Evolutionary conservation across 2,329 filamentous ascomycete genomes (phyloP).

Genomic region (Paecilomyces dactylethromorphus): DNA sequence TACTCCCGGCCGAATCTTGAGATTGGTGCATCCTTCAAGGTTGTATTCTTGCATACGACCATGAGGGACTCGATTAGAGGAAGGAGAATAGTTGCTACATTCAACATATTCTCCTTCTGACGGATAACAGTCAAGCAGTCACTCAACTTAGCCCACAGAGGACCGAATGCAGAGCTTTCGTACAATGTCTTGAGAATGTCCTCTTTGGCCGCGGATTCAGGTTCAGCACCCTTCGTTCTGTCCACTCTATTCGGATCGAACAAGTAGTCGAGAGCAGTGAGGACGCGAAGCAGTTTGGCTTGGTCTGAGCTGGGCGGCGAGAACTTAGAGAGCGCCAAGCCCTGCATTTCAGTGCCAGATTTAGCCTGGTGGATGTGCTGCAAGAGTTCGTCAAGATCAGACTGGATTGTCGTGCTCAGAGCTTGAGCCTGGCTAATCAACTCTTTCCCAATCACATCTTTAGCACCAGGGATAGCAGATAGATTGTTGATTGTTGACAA

Average conservation of each 20-base stretch:
- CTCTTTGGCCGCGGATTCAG: slow-evolving; percentile 61
- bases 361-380: slow-evolving; percentile 80
- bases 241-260: slow-evolving; percentile 72
- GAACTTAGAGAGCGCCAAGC: slow-evolving; percentile 88
- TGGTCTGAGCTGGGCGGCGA: slow-evolving; percentile 94
- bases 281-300: slow-evolving; percentile 84
- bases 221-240: slow-evolving; percentile 46
- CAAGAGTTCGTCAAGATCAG: slow-evolving; percentile 76
- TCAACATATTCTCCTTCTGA: slow-evolving; percentile 89
- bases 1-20: slow-evolving; percentile 57
- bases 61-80: slow-evolving; percentile 94
- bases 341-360: slow-evolving; percentile 90
- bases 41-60: slow-evolving; percentile 98
- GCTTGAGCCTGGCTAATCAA: slow-evolving; percentile 79
- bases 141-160: slow-evolving; percentile 88
- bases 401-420: slow-evolving; percentile 76
- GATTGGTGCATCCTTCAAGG: slow-evolving; percentile 60
- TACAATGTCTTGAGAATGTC: slow-evolving; percentile 84
- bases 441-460: slow-evolving; percentile 86
- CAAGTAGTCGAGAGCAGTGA: slow-evolving; percentile 91
- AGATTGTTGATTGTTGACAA: slow-evolving; percentile 98
- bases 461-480: slow-evolving; percentile 84
- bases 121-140: slow-evolving; percentile 82
- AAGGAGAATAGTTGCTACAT: slow-evolving; percentile 89
- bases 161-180: slow-evolving; percentile 81